Evolutionary conservation across 768 basidiomycete genomes (phyloP).

Genomic region (Antrodiella citrinella): DNA sequence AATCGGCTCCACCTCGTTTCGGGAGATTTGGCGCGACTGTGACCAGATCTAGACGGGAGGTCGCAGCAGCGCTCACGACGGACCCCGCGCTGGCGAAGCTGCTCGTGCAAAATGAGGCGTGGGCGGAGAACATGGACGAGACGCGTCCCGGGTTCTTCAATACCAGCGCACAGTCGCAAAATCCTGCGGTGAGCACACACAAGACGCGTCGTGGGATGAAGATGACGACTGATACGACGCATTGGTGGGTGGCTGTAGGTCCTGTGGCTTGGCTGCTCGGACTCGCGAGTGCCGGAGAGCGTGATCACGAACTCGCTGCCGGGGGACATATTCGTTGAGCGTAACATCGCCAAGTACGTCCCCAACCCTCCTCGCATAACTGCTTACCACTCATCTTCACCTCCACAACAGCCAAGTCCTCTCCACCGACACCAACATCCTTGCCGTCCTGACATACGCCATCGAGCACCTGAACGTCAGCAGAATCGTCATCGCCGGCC

Average conservation of each 20-base stretch:
- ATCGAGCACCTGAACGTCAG: not conserved
- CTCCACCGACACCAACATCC: not conserved
- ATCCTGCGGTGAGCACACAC: too few species aligned
- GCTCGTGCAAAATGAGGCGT: slow-evolving; percentile 5
- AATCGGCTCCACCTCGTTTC: not conserved
- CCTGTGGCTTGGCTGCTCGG: slow-evolving; percentile 77
- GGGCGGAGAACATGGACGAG: slow-evolving; percentile 5
- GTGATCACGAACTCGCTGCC: slow-evolving; percentile 58
- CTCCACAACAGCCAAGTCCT: not conserved
- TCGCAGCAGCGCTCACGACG: too few species aligned
- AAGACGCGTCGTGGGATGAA: too few species aligned
- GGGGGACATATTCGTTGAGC: slow-evolving; percentile 72
- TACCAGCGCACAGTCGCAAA: not conserved
- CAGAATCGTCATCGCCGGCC: slow-evolving; percentile 3
- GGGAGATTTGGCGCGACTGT: not conserved
- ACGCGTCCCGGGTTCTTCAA: slow-evolving; percentile 2
- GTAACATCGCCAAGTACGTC: slow-evolving; percentile 80
- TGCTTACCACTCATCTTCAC: not conserved
- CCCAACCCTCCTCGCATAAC: not conserved
- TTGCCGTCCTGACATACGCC: not conserved
- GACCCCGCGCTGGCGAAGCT: not conserved
- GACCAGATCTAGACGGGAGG: too few species aligned
- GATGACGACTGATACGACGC: not conserved
- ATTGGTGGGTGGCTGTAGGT: slow-evolving; percentile 29
- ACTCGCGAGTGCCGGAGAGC: slow-evolving; percentile 77